These are phyloP conservation scores for Penicillium olsonii DNA, from an alignment of 2,329 filamentous ascomycete genomes.

Conservation along the genomic window DNA sequence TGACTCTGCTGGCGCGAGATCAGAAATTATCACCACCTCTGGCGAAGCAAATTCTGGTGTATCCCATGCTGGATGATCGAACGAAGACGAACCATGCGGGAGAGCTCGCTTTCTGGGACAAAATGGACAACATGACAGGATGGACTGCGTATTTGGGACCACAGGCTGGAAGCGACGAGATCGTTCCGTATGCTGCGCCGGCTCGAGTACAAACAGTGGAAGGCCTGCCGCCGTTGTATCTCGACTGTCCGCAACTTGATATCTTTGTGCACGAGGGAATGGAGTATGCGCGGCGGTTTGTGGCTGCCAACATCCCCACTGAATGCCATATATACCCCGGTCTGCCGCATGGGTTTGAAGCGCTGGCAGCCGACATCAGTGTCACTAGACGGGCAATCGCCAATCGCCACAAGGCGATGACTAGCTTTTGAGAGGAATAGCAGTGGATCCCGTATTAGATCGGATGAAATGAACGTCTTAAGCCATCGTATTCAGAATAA, in stretches of 20 bases:
- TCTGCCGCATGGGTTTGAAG: slow-evolving; percentile 45
- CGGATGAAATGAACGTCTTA: not conserved
- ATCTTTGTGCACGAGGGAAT: slow-evolving; percentile 44
- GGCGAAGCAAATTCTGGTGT: slow-evolving; percentile 42
- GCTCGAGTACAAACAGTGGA: slow-evolving; percentile 35
- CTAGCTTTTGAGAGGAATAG: slow-evolving; percentile 9
- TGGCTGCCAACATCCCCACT: slow-evolving; percentile 40
- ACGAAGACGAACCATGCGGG: slow-evolving; percentile 9
- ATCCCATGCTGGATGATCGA: slow-evolving; percentile 48
- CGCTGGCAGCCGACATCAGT: slow-evolving; percentile 11
- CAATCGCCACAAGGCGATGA: slow-evolving; percentile 17
- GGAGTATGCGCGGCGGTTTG: slow-evolving; percentile 42
- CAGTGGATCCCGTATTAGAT: not conserved
- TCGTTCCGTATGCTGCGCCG: slow-evolving; percentile 38
- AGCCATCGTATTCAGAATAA: not conserved
- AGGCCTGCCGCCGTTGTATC: slow-evolving; percentile 45
- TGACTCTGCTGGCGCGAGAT: slow-evolving; percentile 53
- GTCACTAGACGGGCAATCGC: slow-evolving; percentile 12
- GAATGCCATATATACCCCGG: slow-evolving; percentile 50
- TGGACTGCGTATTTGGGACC: slow-evolving; percentile 26
- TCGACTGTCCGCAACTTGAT: slow-evolving; percentile 47
- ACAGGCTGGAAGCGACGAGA: slow-evolving; percentile 27
- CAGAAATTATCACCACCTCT: slow-evolving; percentile 33
- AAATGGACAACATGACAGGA: slow-evolving; percentile 20
- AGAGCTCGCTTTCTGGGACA: slow-evolving; percentile 18